phyloP scores from a whole-genome alignment of 1,284 basidiomycete species.

The Cronartium quercuum region DNA sequence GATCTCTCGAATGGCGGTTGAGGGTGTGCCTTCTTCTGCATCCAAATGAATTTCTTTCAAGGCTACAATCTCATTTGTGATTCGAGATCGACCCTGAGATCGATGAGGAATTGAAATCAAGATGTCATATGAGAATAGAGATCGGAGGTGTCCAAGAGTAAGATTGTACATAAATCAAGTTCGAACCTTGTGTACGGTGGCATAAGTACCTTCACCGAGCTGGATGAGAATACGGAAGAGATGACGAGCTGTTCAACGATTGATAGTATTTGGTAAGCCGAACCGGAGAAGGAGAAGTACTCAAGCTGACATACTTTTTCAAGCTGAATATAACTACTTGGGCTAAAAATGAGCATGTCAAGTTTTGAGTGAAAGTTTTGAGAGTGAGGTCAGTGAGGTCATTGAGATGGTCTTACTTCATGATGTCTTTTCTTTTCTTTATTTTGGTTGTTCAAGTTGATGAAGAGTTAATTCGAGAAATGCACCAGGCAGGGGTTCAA shows the following conservation, averaged over 20 bases:
- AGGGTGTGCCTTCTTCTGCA: constrained; percentile 89
- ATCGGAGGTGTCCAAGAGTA: background rate
- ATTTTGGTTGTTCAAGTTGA: too few relatives aligned
- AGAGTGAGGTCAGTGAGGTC: too few relatives aligned
- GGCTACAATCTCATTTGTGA: constrained; percentile 82
- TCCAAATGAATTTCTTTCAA: constrained; percentile 92
- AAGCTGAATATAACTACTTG: constrained; percentile 35
- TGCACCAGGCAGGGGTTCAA: too few relatives aligned
- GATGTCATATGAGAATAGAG: background rate
- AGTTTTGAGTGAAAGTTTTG: too few relatives aligned
- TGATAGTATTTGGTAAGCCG: background rate
- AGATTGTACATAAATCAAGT: background rate
- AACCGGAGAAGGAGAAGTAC: background rate
- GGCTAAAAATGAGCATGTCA: background rate
- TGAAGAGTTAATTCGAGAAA: too few relatives aligned
- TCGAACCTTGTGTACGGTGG: constrained; percentile 39
- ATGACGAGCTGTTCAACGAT: constrained; percentile 16
- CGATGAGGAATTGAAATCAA: background rate
- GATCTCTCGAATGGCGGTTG: constrained; percentile 89
- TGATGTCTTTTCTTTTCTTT: too few relatives aligned
- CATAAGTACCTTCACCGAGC: constrained; percentile 40
- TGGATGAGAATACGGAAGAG: background rate
- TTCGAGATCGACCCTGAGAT: constrained; percentile 53
- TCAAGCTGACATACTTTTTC: constrained; percentile 31
- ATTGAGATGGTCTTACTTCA: background rate